Evolutionary conservation across 257 asterid species (phyloP).

Genomic region (Lavandula angustifolia): DNA sequence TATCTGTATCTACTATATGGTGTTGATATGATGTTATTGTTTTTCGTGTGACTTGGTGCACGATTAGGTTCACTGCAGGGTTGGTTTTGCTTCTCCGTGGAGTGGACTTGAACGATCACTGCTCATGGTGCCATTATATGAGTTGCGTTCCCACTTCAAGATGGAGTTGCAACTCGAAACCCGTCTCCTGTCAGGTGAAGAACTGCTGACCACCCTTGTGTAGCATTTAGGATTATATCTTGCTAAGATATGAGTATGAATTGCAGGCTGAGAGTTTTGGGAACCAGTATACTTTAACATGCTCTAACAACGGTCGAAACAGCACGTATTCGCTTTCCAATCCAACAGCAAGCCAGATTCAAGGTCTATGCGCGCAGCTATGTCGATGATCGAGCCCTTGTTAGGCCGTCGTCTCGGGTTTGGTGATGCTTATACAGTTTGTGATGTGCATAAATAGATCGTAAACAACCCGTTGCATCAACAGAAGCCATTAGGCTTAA

Average conservation of each 20-base stretch:
- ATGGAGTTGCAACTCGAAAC: conserved; percentile 77
- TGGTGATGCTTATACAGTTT: conserved; percentile 10
- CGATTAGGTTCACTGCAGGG: conserved; percentile 50
- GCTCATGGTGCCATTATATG: conserved; percentile 82
- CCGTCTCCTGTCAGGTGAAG: conserved; percentile 6
- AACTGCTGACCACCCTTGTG: too few relatives aligned
- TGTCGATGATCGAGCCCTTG: conserved; percentile 47
- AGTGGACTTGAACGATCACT: conserved; percentile 65
- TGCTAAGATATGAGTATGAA: background rate
- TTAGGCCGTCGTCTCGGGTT: background rate
- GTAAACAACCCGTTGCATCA: background rate
- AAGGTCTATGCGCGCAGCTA: conserved; percentile 67
- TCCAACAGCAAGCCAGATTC: conserved; percentile 52
- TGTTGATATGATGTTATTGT: too few relatives aligned
- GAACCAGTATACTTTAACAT: conserved; percentile 56
- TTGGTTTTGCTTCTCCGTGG: conserved; percentile 74
- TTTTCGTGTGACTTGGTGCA: too few relatives aligned
- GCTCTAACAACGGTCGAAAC: conserved; percentile 58
- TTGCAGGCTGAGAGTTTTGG: conserved; percentile 65
- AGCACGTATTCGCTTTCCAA: conserved; percentile 46
- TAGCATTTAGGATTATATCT: background rate
- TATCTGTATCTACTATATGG: too few relatives aligned
- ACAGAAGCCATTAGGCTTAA: conserved; percentile 6
- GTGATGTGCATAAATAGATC: conserved; percentile 18
- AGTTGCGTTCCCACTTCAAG: conserved; percentile 75